Percentiles rank a stretch among this genome's conserved stretches.
Evolutionary conservation across 2,329 filamentous ascomycete species (phyloP).

Genomic region (Phialophora expanda): DNA sequence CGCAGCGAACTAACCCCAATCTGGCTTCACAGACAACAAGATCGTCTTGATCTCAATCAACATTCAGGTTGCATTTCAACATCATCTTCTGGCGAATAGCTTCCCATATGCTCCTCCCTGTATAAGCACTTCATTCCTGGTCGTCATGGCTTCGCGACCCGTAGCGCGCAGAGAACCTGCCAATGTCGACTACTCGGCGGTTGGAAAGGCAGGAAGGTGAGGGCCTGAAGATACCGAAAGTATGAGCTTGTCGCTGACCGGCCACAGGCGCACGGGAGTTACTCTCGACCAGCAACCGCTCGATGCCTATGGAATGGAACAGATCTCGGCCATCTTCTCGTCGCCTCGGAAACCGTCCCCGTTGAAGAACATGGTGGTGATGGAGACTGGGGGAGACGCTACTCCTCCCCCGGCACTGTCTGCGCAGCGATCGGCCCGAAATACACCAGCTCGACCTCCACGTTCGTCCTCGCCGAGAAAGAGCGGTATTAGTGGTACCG

Average conservation of each 20-base stretch:
- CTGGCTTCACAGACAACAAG: slow-evolving; percentile 18
- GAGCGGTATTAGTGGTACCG: slow-evolving; percentile 49
- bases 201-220: slow-evolving; percentile 55
- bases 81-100: background rate
- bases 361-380: slow-evolving; percentile 35
- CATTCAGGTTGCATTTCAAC: background rate
- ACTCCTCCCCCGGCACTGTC: slow-evolving; percentile 50
- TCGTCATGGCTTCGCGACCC: slow-evolving; percentile 32
- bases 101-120: background rate
- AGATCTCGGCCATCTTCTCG: slow-evolving; percentile 84
- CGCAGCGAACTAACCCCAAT: slow-evolving; percentile 3
- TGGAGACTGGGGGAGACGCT: slow-evolving; percentile 42
- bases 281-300: slow-evolving; percentile 78
- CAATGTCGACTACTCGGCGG: slow-evolving; percentile 53
- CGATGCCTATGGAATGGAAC: slow-evolving; percentile 92
- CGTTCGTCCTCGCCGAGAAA: slow-evolving; percentile 55
- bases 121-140: background rate
- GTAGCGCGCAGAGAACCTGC: slow-evolving; percentile 48
- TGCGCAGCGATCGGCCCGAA: slow-evolving; percentile 44
- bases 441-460: slow-evolving; percentile 47
- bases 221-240: background rate
- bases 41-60: background rate
- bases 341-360: slow-evolving; percentile 73
- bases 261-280: slow-evolving; percentile 81
- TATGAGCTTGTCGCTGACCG: slow-evolving; percentile 29